A percentile compares a stretch with the other conserved stretches of the same genome.
Conservation (phyloP, 2,329 filamentous ascomycete species). For the Blastomyces parvus region DNA sequence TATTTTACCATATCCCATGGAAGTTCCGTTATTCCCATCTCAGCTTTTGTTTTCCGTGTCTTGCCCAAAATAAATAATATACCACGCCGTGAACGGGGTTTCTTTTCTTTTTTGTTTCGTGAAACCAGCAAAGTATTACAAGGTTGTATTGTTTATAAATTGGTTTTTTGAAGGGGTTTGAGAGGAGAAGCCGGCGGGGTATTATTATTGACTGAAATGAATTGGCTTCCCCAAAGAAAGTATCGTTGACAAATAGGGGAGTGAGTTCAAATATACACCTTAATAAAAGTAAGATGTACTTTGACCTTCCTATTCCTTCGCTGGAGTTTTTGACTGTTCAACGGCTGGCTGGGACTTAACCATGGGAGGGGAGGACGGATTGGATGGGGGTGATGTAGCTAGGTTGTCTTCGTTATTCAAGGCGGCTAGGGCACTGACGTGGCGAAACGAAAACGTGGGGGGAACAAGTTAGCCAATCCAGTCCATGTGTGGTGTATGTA, state of each 20-base stretch:
- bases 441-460: conserved; percentile 4
- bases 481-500: conserved; percentile 18
- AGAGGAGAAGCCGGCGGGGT: background rate
- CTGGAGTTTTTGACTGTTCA: conserved; percentile 28
- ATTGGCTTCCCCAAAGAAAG: background rate
- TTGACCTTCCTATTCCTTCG: conserved; percentile 9
- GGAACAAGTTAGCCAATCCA: conserved; percentile 11
- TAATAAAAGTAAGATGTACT: conserved; percentile 4
- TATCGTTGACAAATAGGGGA: background rate
- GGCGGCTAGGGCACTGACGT: conserved; percentile 37
- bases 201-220: background rate
- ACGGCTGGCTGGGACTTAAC: conserved; percentile 39
- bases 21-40: background rate
- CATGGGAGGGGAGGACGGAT: conserved; percentile 39
- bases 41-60: background rate
- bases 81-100: conserved; percentile 1
- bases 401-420: conserved; percentile 39
- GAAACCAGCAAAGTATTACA: conserved; percentile 7
- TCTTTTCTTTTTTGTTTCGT: background rate
- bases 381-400: conserved; percentile 41
- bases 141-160: conserved; percentile 4
- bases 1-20: conserved; percentile 1
- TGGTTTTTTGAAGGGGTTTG: background rate
- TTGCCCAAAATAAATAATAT: background rate
- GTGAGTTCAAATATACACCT: background rate